Evolutionary conservation across 352 stramenopile genomes (phyloP), one percentile per base, ranked within the genome.

Genomic region (Phytophthora palmivora): DNA sequence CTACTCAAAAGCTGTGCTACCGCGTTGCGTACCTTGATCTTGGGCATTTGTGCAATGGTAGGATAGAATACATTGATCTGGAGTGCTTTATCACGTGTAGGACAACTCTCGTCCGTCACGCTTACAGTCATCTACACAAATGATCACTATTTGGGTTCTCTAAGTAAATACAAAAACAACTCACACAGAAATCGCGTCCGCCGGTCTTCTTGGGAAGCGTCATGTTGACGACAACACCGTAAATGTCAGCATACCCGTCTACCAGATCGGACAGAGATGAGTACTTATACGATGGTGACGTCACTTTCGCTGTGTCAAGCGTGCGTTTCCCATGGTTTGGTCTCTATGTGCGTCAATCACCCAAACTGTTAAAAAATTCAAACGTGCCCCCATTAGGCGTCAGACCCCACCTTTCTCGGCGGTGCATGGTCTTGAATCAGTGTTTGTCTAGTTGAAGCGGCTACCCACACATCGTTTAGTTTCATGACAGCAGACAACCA

Each of bases 181-280:
- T 53, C 44, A 94, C 85, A 44, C 82, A 88, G 15, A 67, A 88
- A 56, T 94, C 83, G n/a, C 57, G 56, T 6, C 83, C 83, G 5
- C 71, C 57, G 0, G 82, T 86, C 28, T 67, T 72, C 68, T 92
- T 92, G 4, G 83, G 85, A 16, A 94, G 67, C 24, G 74, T 86
- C 57, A 89, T 66, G 54, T 94, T 94, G 22, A 92, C 76, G 15
- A 92, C 72, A 4, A 92, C 79, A 6, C 85, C 85, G 48, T 91
- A 94, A 16, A 92, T 41, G 34, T 78, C 75, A 9, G 85, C 82
- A 10, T 80, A 68, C 6, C 85, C 85, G 4, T 73, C 69, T 9
- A 87, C 73, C 37, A 94, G 63, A 19, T 90, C 81, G 5, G 66
- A 67, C 21, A 94, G 45, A 2, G 63, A 50, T 0, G 79, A 83